Evolutionary conservation across 169 alveolate species (phyloP).

Genomic region (Neospora caninum): DNA sequence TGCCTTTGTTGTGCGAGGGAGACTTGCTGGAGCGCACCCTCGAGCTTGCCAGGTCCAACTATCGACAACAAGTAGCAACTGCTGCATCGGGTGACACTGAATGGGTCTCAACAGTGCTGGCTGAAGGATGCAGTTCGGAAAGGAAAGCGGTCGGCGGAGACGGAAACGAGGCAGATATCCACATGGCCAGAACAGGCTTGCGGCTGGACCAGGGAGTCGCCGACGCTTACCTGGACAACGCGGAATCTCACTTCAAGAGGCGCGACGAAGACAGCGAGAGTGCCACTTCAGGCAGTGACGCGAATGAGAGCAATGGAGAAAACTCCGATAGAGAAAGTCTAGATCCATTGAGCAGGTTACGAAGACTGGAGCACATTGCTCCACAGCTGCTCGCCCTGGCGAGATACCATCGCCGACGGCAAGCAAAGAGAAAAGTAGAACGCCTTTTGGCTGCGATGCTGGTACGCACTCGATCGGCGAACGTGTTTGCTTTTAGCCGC

Average conservation of each 20-base stretch:
- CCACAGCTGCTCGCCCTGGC: slow-evolving; percentile 25
- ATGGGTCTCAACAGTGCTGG: neutral
- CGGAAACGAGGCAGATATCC: neutral
- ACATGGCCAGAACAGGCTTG: too few relatives aligned
- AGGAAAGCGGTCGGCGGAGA: neutral
- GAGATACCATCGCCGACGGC: neutral
- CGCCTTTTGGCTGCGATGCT: slow-evolving; percentile 24
- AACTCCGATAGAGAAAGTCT: neutral
- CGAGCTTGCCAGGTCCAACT: slow-evolving; percentile 14
- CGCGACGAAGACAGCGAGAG: too few relatives aligned
- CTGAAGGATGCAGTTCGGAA: neutral
- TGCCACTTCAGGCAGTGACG: too few relatives aligned
- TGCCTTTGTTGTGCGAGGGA: slow-evolving; percentile 44
- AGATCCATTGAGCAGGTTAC: neutral
- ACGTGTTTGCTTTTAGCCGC: neutral
- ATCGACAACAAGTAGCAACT: neutral
- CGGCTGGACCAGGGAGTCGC: too few relatives aligned
- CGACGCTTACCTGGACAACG: too few relatives aligned
- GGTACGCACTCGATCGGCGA: neutral
- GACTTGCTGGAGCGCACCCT: slow-evolving; percentile 29
- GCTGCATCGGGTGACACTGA: neutral
- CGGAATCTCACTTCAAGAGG: too few relatives aligned
- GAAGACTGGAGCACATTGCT: neutral
- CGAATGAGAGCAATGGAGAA: too few relatives aligned
- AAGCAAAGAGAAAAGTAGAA: slow-evolving; percentile 13